These are phyloP conservation scores for Suhomyces sp. DNA, from an alignment of 805 yeast species.

Conservation along the genomic window DNA sequence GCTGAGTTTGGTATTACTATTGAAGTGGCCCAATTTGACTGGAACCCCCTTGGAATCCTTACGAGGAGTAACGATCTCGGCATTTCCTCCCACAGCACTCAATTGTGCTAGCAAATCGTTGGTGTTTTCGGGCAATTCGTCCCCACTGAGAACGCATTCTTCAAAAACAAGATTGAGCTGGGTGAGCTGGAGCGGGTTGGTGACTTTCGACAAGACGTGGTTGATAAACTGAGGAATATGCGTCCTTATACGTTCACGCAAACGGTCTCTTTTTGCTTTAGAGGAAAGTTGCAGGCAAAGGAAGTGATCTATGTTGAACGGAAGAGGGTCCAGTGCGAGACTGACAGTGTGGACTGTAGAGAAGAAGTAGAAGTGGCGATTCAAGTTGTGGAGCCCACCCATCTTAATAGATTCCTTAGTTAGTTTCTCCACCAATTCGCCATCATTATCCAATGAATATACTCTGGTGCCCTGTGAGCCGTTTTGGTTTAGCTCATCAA, in stretches of 20 bases:
- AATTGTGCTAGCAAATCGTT: not conserved
- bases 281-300: not conserved
- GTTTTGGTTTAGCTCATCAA: slow-evolving; percentile 32
- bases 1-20: slow-evolving; percentile 13
- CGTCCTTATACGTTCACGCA: not conserved
- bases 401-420: slow-evolving; percentile 10
- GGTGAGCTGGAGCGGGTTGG: slow-evolving; percentile 4
- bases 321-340: not conserved
- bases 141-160: not conserved
- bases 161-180: not conserved
- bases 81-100: not conserved
- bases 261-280: not conserved
- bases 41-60: slow-evolving; percentile 5
- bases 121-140: not conserved
- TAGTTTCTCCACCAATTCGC: slow-evolving; percentile 18
- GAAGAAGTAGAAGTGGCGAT: slow-evolving; percentile 25
- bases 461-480: slow-evolving; percentile 19
- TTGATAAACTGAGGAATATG: slow-evolving; percentile 5
- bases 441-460: slow-evolving; percentile 17
- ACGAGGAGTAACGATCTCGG: not conserved
- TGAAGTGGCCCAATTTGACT: slow-evolving; percentile 21
- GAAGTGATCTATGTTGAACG: slow-evolving; percentile 1
- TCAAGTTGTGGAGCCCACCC: slow-evolving; percentile 6
- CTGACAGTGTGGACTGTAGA: slow-evolving; percentile 1
- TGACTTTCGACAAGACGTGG: slow-evolving; percentile 5